Percentiles rank a stretch among this genome's conserved stretches.
Conservation (phyloP, 1,139 yeast species). For the Yamadazyma membranifaciens region DNA sequence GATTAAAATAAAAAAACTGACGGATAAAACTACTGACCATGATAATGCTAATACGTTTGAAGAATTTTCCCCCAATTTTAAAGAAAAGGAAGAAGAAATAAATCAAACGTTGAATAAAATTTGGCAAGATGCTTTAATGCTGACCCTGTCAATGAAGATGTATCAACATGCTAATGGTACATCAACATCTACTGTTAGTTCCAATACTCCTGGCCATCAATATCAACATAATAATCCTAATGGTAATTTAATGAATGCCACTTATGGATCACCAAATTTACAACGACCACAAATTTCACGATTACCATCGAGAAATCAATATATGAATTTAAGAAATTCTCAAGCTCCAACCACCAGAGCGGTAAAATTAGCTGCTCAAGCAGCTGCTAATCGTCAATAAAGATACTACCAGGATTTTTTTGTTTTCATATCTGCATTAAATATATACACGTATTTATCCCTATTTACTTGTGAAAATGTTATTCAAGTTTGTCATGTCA, state of each 20-base stretch:
- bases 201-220: conserved; percentile 6
- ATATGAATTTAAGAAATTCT: conserved; percentile 20
- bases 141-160: conserved; percentile 14
- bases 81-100: conserved; percentile 34
- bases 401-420: not conserved
- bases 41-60: conserved; percentile 30
- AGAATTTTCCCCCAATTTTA: conserved; percentile 33
- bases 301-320: conserved; percentile 24
- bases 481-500: not conserved
- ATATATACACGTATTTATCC: conserved; percentile 5
- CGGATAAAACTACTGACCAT: conserved; percentile 18
- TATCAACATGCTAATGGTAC: not conserved
- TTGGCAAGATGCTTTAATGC: conserved; percentile 44
- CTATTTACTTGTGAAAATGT: not conserved
- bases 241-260: not conserved
- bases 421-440: conserved; percentile 7
- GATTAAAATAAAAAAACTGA: conserved; percentile 20
- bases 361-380: conserved; percentile 30
- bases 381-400: conserved; percentile 8
- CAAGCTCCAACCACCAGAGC: conserved; percentile 40
- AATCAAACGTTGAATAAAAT: conserved; percentile 25
- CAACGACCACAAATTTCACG: conserved; percentile 29
- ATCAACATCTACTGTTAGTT: not conserved
- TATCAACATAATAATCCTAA: conserved; percentile 1
- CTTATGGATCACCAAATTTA: conserved; percentile 12